A percentile compares a stretch with the other conserved stretches of the same genome.
Evolutionary conservation across 2,329 filamentous ascomycete species (phyloP).

Genomic region (Cladophialophora psammophila): DNA sequence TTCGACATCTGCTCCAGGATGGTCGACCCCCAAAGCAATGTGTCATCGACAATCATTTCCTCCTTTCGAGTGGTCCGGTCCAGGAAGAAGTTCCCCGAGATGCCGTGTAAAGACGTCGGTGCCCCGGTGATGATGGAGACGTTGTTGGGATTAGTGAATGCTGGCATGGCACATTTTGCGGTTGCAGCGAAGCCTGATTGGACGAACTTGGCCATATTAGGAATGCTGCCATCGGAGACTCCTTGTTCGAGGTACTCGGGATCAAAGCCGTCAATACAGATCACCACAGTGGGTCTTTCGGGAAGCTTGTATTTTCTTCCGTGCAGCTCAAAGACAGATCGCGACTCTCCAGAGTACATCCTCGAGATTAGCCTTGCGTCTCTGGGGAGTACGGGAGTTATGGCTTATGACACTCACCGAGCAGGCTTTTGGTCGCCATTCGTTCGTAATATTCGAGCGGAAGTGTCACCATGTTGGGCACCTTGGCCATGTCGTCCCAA

Average conservation of each 20-base stretch:
- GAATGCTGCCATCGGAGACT: constrained; percentile 47
- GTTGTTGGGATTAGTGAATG: constrained; percentile 57
- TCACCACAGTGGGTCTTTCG: constrained; percentile 48
- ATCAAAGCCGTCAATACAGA: constrained; percentile 56
- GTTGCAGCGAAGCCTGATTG: constrained; percentile 50
- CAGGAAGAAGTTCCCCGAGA: constrained; percentile 55
- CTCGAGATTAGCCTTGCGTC: not conserved
- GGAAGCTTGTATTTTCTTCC: constrained; percentile 46
- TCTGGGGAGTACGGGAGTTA: no score
- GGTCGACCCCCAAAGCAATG: constrained; percentile 51
- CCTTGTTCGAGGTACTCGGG: constrained; percentile 51
- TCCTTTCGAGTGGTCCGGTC: constrained; percentile 51
- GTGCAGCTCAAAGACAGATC: constrained; percentile 42
- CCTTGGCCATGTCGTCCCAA: constrained; percentile 44
- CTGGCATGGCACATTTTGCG: constrained; percentile 53
- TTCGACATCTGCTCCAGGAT: constrained; percentile 52
- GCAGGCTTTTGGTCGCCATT: constrained; percentile 36
- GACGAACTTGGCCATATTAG: constrained; percentile 45
- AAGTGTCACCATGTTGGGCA: constrained; percentile 39
- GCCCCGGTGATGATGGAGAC: constrained; percentile 55
- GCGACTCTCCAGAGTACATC: constrained; percentile 29
- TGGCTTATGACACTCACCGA: constrained; percentile 20
- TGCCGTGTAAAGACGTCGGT: constrained; percentile 51
- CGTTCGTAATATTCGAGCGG: constrained; percentile 41
- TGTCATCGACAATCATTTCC: constrained; percentile 53